phyloP scores from a whole-genome alignment of 2,329 filamentous ascomycete species.

The Fusarium citri region DNA sequence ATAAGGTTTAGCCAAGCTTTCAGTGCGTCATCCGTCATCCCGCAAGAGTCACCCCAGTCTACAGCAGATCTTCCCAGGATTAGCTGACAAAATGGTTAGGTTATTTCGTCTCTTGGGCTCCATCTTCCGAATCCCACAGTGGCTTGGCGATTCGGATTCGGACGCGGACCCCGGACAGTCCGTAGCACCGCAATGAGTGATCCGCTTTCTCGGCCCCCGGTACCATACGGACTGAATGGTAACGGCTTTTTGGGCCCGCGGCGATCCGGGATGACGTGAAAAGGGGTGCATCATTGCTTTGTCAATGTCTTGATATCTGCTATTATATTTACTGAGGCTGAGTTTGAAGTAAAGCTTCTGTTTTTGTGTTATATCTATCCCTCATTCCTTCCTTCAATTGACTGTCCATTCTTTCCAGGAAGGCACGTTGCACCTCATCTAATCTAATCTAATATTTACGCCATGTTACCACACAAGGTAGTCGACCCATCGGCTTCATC shows the following conservation, averaged over 20 bases:
- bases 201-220: slow-evolving; percentile 8
- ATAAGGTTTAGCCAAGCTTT: neutral
- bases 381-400: neutral
- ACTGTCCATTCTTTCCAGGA: neutral
- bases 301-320: neutral
- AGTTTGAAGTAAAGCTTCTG: accelerated
- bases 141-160: neutral
- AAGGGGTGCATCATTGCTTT: neutral
- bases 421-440: neutral
- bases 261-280: neutral
- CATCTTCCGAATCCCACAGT: neutral
- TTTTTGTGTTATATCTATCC: neutral
- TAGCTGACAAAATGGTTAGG: neutral
- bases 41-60: neutral
- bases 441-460: neutral
- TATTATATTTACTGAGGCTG: neutral
- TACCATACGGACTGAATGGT: neutral
- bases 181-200: neutral
- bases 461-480: neutral
- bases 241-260: neutral
- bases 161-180: slow-evolving; percentile 12
- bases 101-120: neutral
- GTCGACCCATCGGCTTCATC: slow-evolving; percentile 2
- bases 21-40: neutral
- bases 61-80: no score